These are phyloP conservation scores for Thalassiosira mediterranea DNA, from an alignment of 352 stramenopile species.

Conservation along the genomic window DNA sequence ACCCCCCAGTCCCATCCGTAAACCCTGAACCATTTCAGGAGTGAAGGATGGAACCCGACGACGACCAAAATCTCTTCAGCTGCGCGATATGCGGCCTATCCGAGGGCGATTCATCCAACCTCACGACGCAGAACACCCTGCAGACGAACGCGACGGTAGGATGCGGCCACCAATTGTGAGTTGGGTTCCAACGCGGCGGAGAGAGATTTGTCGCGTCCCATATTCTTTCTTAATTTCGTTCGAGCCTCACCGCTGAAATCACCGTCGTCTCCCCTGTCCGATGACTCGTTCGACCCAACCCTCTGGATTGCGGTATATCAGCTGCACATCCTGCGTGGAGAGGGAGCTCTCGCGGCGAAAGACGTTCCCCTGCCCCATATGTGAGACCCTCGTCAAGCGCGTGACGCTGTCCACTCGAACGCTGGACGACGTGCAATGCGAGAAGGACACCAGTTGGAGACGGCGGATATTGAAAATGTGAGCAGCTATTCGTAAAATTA, in stretches of 20 bases:
- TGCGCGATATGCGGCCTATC: constrained; percentile 77
- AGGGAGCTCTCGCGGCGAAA: constrained; percentile 72
- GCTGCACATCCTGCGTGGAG: constrained; percentile 79
- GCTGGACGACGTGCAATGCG: constrained; percentile 77
- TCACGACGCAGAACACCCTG: constrained; percentile 73
- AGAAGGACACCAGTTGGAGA: constrained; percentile 82
- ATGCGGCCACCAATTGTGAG: constrained; percentile 82
- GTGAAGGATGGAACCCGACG: constrained; percentile 53
- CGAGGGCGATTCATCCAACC: constrained; percentile 78
- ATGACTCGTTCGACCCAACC: background rate
- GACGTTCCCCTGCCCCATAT: constrained; percentile 82
- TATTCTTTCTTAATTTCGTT: background rate
- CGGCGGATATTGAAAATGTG: constrained; percentile 76
- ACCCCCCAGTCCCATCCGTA: no score
- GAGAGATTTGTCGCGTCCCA: background rate
- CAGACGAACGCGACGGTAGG: constrained; percentile 78
- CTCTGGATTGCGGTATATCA: no score
- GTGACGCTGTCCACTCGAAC: constrained; percentile 77
- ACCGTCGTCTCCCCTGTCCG: background rate
- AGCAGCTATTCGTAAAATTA: constrained; percentile 14
- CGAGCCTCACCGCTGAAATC: background rate
- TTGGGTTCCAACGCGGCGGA: background rate
- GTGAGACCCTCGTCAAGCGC: constrained; percentile 75
- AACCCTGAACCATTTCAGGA: background rate
- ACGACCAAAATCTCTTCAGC: constrained; percentile 74